Evolutionary conservation across 331 rosid genomes (phyloP), one percentile per base, ranked within the genome.

Genomic region (Prunus yedoensis): DNA sequence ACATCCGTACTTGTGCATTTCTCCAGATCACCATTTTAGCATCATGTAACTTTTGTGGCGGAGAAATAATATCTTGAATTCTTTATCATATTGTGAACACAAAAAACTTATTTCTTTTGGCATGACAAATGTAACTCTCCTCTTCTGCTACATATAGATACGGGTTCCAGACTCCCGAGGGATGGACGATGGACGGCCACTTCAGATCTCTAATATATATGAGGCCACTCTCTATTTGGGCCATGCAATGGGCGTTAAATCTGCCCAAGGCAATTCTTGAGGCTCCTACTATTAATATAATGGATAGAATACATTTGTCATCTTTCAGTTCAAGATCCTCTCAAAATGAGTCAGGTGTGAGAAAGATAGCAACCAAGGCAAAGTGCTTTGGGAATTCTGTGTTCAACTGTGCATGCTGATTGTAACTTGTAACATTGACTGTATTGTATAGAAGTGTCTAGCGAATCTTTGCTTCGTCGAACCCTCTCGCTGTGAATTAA

Each of bases 131-230:
- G 20, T 56, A 20, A 13, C 13, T 0, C 35, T 8, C 15, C 2
- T 15, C 7, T 57, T 73, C 62, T 77, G 61, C 58, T 16, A 51
- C 50, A 9, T 75, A 46, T 83, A 94, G 99, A 72, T 94, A 94
- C 82, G 91, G 92, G 90, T 94, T 94, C 84, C 99, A 94, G 85
- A 92, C 97, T 38, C 99, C 99, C 2, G 99, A 92, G 86, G 99
- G 84, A 59, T 95, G 96, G 90, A 84, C 97, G 25, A 82, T 83
- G 21, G 97, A 90, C 12, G 99, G 99, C 66, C 94, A 90, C 87
- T 95, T 86, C 82, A 80, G 99, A 57, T 95, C 99, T 4, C 97
- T 95, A 35, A 87, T 95, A 63, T 95, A 92, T 50, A 95, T 95
- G 99, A 90, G 99, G 85, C 99, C 99, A 4, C 87, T 95, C 13